Conservation (phyloP, 73 alveolate genomes). For the Paramecium sonneborni region DNA sequence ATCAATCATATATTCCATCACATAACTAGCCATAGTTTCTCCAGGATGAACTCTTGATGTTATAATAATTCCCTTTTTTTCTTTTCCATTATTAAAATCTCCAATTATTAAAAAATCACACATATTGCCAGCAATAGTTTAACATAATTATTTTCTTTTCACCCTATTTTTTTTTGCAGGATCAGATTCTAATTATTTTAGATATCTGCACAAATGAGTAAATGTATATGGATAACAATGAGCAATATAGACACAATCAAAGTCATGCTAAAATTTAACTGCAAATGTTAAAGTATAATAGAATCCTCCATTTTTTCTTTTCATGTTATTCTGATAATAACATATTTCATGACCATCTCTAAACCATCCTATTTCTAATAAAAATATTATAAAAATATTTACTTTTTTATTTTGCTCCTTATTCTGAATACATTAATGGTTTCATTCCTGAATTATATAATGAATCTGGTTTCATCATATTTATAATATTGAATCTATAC, state of each 20-base stretch:
- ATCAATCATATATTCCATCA: slow-evolving; percentile 93
- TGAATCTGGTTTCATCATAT: slow-evolving; percentile 98
- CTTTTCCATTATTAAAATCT: slow-evolving; percentile 64
- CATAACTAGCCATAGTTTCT: slow-evolving; percentile 95
- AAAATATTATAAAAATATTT: neutral
- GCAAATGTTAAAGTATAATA: slow-evolving; percentile 97
- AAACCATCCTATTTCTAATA: slow-evolving; percentile 83
- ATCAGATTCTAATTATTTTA: slow-evolving; percentile 86
- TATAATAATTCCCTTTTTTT: slow-evolving; percentile 76
- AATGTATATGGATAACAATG: slow-evolving; percentile 98
- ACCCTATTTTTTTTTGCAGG: slow-evolving; percentile 79
- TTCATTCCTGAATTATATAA: slow-evolving; percentile 95
- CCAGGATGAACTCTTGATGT: slow-evolving; percentile 99
- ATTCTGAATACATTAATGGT: slow-evolving; percentile 84
- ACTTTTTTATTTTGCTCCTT: slow-evolving; percentile 78
- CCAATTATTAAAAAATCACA: slow-evolving; percentile 68
- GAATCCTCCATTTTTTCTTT: slow-evolving; percentile 87
- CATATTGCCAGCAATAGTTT: slow-evolving; percentile 71
- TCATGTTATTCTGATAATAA: slow-evolving; percentile 88
- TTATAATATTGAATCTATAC: slow-evolving; percentile 96
- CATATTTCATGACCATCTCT: slow-evolving; percentile 89
- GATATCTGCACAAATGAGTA: slow-evolving; percentile 90
- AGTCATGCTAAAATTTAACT: slow-evolving; percentile 88
- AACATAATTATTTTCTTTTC: slow-evolving; percentile 59
- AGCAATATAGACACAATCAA: slow-evolving; percentile 97